Conservation (phyloP, 176 grass and related monocot genomes). For the Tillandsia fasciculata region DNA sequence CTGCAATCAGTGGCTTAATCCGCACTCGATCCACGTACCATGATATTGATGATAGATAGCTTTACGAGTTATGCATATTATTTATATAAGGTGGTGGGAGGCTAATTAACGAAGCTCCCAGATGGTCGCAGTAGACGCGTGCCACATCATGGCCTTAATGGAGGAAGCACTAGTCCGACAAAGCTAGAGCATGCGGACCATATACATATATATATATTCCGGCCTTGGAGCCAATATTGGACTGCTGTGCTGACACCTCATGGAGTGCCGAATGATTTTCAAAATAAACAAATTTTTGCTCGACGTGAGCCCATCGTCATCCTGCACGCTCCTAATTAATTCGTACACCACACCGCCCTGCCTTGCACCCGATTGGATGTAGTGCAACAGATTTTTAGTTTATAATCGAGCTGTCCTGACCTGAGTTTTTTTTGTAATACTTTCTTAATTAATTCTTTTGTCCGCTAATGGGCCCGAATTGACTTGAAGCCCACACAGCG, state of each 20-base stretch:
- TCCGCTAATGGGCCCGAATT: too few species aligned
- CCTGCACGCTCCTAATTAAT: too few species aligned
- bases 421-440: too few species aligned
- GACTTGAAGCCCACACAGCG: too few species aligned
- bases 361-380: too few species aligned
- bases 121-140: neutral
- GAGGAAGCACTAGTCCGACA: neutral
- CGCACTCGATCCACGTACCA: neutral
- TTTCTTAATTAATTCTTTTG: too few species aligned
- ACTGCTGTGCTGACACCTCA: neutral
- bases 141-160: neutral
- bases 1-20: neutral
- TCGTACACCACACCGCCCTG: too few species aligned
- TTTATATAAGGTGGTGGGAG: neutral
- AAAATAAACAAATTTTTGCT: neutral
- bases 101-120: neutral
- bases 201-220: neutral
- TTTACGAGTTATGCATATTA: neutral
- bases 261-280: neutral
- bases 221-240: neutral
- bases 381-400: too few species aligned
- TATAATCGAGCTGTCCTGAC: too few species aligned
- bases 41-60: neutral
- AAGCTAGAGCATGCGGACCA: neutral
- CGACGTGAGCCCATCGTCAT: neutral